Evolutionary conservation across 306 rosid genomes (phyloP).

Genomic region (Medicago arabica): DNA sequence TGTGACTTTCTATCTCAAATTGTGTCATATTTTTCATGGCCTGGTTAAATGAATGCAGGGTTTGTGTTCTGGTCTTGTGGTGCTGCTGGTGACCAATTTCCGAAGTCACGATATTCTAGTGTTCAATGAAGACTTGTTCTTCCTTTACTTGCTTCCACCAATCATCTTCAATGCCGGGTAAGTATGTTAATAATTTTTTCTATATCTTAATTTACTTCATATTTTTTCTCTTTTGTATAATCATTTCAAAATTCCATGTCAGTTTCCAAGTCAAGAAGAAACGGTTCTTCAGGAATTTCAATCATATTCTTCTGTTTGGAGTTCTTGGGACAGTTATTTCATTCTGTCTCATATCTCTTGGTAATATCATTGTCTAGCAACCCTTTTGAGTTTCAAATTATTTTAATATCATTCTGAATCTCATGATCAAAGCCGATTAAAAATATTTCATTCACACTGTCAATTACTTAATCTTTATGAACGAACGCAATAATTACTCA

Average conservation of each 20-base stretch:
- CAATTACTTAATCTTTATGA: no score
- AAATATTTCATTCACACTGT: background rate
- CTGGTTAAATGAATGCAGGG: constrained; percentile 53
- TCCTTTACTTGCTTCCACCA: constrained; percentile 86
- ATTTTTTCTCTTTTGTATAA: constrained; percentile 20
- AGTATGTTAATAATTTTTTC: constrained; percentile 40
- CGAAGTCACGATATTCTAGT: constrained; percentile 44
- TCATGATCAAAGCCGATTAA: background rate
- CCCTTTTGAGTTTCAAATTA: background rate
- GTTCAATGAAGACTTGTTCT: constrained; percentile 76
- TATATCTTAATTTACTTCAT: background rate
- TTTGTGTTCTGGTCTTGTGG: constrained; percentile 66
- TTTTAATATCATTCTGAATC: constrained; percentile 8
- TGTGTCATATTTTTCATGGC: constrained; percentile 5
- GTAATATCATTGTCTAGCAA: constrained; percentile 52
- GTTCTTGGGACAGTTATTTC: constrained; percentile 73
- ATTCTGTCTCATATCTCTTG: constrained; percentile 71
- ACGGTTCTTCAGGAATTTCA: constrained; percentile 77
- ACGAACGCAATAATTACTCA: background rate
- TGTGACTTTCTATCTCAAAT: background rate
- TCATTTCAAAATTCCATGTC: constrained; percentile 30
- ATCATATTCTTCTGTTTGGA: constrained; percentile 72
- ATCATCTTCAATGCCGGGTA: constrained; percentile 92
- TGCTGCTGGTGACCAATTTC: constrained; percentile 61
- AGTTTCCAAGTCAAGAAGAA: constrained; percentile 93